phyloP scores from a whole-genome alignment of 2,329 filamentous ascomycete species.

The Emmonsiellopsis sp. region DNA sequence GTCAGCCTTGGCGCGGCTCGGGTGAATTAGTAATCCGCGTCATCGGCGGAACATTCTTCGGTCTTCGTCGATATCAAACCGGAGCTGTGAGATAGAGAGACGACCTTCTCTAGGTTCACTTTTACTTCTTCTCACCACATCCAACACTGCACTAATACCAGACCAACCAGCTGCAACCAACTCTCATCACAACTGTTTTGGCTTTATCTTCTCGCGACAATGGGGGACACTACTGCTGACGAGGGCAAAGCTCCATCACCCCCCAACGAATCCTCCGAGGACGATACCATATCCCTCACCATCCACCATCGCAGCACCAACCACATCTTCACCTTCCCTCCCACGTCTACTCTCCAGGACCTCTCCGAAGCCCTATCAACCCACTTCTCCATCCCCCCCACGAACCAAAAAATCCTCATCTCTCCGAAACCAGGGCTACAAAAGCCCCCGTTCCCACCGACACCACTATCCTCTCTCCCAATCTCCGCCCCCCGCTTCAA shows the following conservation, averaged over 20 bases:
- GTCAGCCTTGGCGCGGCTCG: not conserved
- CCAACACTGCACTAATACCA: too few relatives aligned
- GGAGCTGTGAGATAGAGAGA: too few relatives aligned
- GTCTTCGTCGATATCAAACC: not conserved
- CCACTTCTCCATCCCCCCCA: slow-evolving; percentile 27
- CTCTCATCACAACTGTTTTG: too few relatives aligned
- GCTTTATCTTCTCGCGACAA: not conserved
- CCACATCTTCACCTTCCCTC: slow-evolving; percentile 38
- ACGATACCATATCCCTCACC: slow-evolving; percentile 30
- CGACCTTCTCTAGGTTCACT: too few relatives aligned
- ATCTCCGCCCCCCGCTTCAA: slow-evolving; percentile 31
- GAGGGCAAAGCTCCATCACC: not conserved
- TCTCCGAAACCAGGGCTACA: slow-evolving; percentile 38
- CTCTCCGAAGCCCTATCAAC: slow-evolving; percentile 26
- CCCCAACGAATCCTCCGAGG: not conserved
- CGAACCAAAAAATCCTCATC: slow-evolving; percentile 38
- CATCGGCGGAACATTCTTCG: slow-evolving; percentile 2
- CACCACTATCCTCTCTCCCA: slow-evolving; percentile 23
- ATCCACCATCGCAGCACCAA: slow-evolving; percentile 47
- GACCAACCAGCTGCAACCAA: too few relatives aligned
- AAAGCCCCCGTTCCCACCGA: slow-evolving; percentile 34
- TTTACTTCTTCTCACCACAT: too few relatives aligned
- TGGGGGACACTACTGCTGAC: not conserved
- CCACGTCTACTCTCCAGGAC: slow-evolving; percentile 42
- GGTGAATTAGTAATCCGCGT: not conserved